Percentiles rank a stretch among this genome's conserved stretches.
These are phyloP conservation scores for Helotiales sp. DNA, from an alignment of 2,329 filamentous ascomycete genomes.

Conservation along the genomic window DNA sequence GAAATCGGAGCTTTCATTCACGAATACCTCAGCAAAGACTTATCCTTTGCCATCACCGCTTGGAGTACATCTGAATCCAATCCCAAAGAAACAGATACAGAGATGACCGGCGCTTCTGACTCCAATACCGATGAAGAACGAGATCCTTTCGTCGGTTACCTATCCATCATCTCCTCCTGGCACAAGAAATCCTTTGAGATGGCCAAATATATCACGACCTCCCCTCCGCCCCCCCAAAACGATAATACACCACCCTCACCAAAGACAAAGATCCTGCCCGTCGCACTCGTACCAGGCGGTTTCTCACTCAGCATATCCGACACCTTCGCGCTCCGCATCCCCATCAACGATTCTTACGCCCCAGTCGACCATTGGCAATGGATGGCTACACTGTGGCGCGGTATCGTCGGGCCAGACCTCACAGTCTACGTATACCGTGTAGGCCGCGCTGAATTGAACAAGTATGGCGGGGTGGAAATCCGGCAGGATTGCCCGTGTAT, in stretches of 20 bases:
- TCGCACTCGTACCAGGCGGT: slow-evolving; percentile 76
- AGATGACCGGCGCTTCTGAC: slow-evolving; percentile 28
- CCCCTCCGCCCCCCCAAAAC: slow-evolving; percentile 16
- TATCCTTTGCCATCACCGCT: slow-evolving; percentile 37
- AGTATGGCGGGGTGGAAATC: slow-evolving; percentile 60
- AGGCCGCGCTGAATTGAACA: slow-evolving; percentile 45
- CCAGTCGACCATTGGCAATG: slow-evolving; percentile 96
- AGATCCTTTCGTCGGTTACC: slow-evolving; percentile 61
- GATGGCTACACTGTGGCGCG: slow-evolving; percentile 93
- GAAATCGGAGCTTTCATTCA: slow-evolving; percentile 67
- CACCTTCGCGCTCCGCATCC: slow-evolving; percentile 72
- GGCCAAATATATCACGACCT: slow-evolving; percentile 56
- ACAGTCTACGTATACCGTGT: slow-evolving; percentile 67
- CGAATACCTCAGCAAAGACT: slow-evolving; percentile 38
- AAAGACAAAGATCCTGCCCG: slow-evolving; percentile 55
- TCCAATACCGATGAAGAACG: slow-evolving; percentile 13
- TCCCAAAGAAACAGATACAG: slow-evolving; percentile 19
- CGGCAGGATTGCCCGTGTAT: slow-evolving; percentile 57
- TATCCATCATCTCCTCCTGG: slow-evolving; percentile 74
- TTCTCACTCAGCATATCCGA: slow-evolving; percentile 84
- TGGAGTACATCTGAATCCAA: slow-evolving; percentile 31
- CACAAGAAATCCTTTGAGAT: slow-evolving; percentile 77
- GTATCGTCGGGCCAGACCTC: slow-evolving; percentile 80
- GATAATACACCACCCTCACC: slow-evolving; percentile 56
- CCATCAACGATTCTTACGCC: slow-evolving; percentile 77